Base-by-base conservation (phyloP, 2,329 filamentous ascomycete genomes). In the Paramyrothecium roridum region DNA sequence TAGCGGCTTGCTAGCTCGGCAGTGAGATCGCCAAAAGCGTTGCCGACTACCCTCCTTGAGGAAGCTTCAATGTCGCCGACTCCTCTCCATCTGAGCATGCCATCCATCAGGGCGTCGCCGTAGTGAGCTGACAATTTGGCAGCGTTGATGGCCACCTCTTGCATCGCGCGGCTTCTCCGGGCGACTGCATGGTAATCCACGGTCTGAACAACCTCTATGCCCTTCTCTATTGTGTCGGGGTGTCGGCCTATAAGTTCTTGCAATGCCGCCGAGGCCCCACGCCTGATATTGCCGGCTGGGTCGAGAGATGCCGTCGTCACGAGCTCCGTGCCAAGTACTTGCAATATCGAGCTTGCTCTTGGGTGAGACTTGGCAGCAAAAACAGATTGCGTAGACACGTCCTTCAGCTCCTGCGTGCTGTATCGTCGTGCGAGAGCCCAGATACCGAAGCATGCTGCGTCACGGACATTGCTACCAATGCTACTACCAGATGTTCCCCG, bases 101-200 rank as follows among this genome's bases (percentile, higher is more conserved):
- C 87, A 37, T 87, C 81, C 10, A 91, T 73, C 3, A 97, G 73
- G 1, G 89, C 86, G 49, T 81, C 77, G 69, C 90, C 90, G 56
- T 87, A 87, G 59, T 90, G 91, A 1, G 76, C 63, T 30, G 86
- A 83, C 6, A 98, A 74, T n/a, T 74, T 76, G 0, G 90, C 84
- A 1, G 89, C 88, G 40, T 81, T 80, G 13, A 85, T 75, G 0
- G 90, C 86, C 12, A 98, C 91, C 49, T 93, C 84, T 45, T 86
- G 81, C 64, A 96, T 87, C 3, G 93, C 93, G 61, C 90, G 83
- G 17, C 89, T 88, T 22, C 93, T 83, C n/a, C 96, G 81, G 3
- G 95, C 93, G 20, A 99, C 92, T 40, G 91, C 85, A 68, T 96
- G 92, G 66, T 97, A 99, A 67, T 99, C 95, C 1, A 98, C 90